Percentiles rank a stretch among this genome's conserved stretches.
phyloP scores from a whole-genome alignment of 179 eudicot species.

The Heliamphora pulchella region DNA sequence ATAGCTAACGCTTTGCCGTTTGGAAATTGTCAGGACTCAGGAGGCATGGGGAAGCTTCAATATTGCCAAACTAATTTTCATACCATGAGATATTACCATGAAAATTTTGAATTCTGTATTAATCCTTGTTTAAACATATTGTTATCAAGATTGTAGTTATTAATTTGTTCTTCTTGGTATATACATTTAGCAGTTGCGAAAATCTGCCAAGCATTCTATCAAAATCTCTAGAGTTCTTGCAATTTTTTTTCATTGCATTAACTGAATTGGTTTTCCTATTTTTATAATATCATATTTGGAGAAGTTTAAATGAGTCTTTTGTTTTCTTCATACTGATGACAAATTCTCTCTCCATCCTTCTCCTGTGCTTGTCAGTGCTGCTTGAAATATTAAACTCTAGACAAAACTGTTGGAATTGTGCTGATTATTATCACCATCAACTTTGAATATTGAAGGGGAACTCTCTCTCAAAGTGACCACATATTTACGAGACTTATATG shows the following conservation, averaged over 20 bases:
- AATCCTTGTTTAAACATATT: background rate
- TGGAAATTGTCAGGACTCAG: too few relatives aligned
- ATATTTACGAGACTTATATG: background rate
- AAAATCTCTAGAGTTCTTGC: too few relatives aligned
- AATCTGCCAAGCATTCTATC: background rate
- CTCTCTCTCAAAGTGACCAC: background rate
- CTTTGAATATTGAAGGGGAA: background rate
- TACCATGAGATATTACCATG: background rate
- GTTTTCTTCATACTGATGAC: background rate
- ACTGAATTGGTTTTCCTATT: background rate
- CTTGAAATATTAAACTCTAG: background rate
- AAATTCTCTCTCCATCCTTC: background rate
- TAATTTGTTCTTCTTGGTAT: background rate
- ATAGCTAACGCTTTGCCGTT: too few relatives aligned
- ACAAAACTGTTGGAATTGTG: background rate
- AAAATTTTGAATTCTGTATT: background rate
- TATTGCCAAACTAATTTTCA: background rate
- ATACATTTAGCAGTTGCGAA: background rate
- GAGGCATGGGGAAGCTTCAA: background rate
- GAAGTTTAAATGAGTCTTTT: background rate
- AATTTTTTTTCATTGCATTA: background rate
- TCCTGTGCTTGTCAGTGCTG: background rate
- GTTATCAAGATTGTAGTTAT: background rate
- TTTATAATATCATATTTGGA: background rate
- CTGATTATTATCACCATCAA: background rate